Evolutionary conservation across 164 flowering plant genomes (phyloP).

Genomic region (Brasenia schreberi): DNA sequence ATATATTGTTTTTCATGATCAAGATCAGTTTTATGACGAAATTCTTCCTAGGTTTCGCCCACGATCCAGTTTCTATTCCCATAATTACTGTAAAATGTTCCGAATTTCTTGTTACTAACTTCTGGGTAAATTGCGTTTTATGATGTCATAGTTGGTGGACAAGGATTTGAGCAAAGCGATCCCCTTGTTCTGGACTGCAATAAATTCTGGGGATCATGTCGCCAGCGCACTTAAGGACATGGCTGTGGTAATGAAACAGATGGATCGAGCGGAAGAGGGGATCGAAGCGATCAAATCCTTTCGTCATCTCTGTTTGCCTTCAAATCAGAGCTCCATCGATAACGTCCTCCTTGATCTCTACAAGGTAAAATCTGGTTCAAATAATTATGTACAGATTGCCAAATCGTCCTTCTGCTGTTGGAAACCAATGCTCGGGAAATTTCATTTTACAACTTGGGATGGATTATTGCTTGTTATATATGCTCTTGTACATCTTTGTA

Average conservation of each 20-base stretch:
- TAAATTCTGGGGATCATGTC: slow-evolving; percentile 70
- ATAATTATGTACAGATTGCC: background rate
- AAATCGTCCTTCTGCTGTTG: background rate
- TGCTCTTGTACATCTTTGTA: background rate
- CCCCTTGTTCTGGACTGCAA: slow-evolving; percentile 77
- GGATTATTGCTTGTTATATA: background rate
- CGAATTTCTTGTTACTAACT: background rate
- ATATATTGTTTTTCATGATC: background rate
- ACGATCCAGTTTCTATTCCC: too few species aligned
- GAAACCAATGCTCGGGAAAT: background rate
- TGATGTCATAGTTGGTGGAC: slow-evolving; percentile 42
- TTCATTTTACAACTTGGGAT: background rate
- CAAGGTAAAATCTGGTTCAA: slow-evolving; percentile 35
- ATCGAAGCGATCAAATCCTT: slow-evolving; percentile 89
- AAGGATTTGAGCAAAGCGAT: slow-evolving; percentile 63
- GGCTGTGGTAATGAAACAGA: slow-evolving; percentile 86
- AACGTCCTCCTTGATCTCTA: slow-evolving; percentile 77
- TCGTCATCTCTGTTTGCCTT: slow-evolving; percentile 57
- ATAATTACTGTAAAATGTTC: too few species aligned
- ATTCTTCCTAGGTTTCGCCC: background rate
- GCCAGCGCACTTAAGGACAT: slow-evolving; percentile 92
- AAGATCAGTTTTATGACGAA: background rate
- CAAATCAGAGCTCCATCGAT: slow-evolving; percentile 79
- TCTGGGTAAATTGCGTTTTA: background rate
- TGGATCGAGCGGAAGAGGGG: slow-evolving; percentile 77